These are phyloP conservation scores for Articulospora tetracladia DNA, from an alignment of 495 filamentous ascomycete species.

Conservation along the genomic window DNA sequence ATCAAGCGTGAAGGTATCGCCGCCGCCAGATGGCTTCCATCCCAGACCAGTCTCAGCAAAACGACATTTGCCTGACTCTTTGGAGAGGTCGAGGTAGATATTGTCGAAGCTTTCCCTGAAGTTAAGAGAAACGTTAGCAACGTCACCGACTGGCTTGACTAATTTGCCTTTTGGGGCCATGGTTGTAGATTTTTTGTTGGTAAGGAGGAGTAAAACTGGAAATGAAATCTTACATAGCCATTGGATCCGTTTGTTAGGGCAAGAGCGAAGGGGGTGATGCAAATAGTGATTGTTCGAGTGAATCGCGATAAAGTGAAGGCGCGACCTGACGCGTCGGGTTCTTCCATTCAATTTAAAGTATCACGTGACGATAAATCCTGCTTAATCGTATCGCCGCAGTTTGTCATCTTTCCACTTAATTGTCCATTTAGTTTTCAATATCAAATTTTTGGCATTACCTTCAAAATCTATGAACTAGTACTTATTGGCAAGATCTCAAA, in stretches of 20 bases:
- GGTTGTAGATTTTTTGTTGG: background rate
- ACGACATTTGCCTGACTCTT: constrained; percentile 83
- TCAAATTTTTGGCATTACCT: no score
- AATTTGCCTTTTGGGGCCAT: background rate
- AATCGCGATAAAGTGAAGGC: background rate
- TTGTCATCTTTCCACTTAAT: no score
- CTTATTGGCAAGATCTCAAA: no score
- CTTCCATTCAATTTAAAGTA: background rate
- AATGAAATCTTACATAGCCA: constrained; percentile 11
- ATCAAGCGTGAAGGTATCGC: constrained; percentile 90
- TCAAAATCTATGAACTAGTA: no score
- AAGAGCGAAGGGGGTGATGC: background rate
- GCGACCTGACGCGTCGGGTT: background rate
- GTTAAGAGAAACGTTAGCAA: background rate
- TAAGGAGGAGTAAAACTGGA: background rate
- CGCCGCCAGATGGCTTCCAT: constrained; percentile 84
- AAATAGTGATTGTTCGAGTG: background rate
- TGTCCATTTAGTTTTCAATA: no score
- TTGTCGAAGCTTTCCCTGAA: constrained; percentile 85
- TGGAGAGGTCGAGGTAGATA: constrained; percentile 92
- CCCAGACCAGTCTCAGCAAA: constrained; percentile 90
- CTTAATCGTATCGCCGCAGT: no score
- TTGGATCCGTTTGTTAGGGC: background rate
- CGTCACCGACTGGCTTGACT: background rate
- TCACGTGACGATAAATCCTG: no score